Evolutionary conservation across 495 filamentous ascomycete genomes (phyloP).

Genomic region (Penicillium malachiteum): DNA sequence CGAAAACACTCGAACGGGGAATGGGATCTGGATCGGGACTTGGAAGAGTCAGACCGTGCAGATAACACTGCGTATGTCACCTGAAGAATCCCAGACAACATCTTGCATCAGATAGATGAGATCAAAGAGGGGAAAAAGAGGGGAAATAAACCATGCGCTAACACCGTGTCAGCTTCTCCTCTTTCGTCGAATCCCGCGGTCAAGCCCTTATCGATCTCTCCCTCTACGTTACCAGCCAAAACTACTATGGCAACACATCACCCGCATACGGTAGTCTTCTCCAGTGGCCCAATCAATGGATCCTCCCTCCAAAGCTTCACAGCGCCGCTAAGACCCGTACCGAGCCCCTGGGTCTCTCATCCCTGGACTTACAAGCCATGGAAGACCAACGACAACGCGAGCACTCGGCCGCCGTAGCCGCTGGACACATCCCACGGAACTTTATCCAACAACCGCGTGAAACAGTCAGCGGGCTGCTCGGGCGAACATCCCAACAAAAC

Average conservation of each 20-base stretch:
- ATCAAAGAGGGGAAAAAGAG: neutral
- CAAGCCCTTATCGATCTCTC: conserved; percentile 71
- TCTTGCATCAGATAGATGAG: neutral
- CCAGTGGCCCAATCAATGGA: conserved; percentile 81
- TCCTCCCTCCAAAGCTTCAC: conserved; percentile 66
- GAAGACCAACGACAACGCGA: conserved; percentile 45
- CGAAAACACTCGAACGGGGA: conserved; percentile 47
- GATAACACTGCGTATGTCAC: conserved; percentile 55
- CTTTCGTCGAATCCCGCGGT: conserved; percentile 64
- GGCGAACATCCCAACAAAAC: conserved; percentile 38
- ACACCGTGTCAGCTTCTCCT: conserved; percentile 43
- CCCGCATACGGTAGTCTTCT: conserved; percentile 75
- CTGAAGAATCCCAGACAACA: neutral
- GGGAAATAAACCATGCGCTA: neutral
- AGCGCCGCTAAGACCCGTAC: conserved; percentile 65
- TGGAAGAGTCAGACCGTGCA: conserved; percentile 45
- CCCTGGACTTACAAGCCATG: conserved; percentile 59
- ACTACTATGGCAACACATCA: conserved; percentile 71
- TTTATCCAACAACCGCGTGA: conserved; percentile 41
- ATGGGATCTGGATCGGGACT: conserved; percentile 55
- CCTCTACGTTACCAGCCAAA: conserved; percentile 84
- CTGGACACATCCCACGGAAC: conserved; percentile 44
- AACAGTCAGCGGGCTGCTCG: conserved; percentile 40
- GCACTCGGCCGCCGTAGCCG: conserved; percentile 41
- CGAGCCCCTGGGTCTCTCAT: conserved; percentile 70